Evolutionary conservation across 768 basidiomycete species (phyloP), one percentile per base, ranked within the genome.

Genomic region (Leucocoprinus leucothites): DNA sequence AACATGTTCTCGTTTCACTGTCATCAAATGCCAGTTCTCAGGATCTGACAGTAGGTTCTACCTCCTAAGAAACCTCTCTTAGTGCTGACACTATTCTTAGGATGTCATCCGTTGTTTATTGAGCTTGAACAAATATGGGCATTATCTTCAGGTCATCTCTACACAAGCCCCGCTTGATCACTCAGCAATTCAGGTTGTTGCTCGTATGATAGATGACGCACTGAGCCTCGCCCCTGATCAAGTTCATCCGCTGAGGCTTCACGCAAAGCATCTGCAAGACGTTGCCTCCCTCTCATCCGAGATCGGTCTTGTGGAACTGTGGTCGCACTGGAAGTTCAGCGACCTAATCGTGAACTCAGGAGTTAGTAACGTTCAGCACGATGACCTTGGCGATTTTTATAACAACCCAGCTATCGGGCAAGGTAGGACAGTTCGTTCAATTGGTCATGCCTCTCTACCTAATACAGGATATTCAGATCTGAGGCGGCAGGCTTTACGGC

Each of bases 301-400:
- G 3, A 74, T 82, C 22, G 89, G 87, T 21, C 71, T 94, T 65
- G 70, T 79, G 18, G 75, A 85, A 19, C 81, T 96, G 34, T 96
- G 93, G 93, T 72, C 76, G 11, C 67, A 65, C 5, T 67, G 85
- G 52, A 76, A 69, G 25, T 42, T 67, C 21, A 67, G 67, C 14
- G 58, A 64, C 31, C 51, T 60, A 16, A 48, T 65, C 7, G n/a
- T 55, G 35, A 25, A 57, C 14, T 47, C 60, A 11, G 24, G 56
- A 3, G 18, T 54, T n/a, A 49, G 57, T 18, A 28, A 70, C 36
- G 46, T 50, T 4, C 50, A 51, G 8, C 46, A 74, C 1, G 67
- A 69, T 31, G 50, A 61, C 11, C 53, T 67, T 16, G 61, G 67
- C 31, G 57, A 59, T 19, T 61, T 58, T 46, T 55, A 61, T 42